A percentile compares a stretch with the other conserved stretches of the same genome.
Conservation (phyloP, 2,329 filamentous ascomycete species). For the Pseudogymnoascus sp. region DNA sequence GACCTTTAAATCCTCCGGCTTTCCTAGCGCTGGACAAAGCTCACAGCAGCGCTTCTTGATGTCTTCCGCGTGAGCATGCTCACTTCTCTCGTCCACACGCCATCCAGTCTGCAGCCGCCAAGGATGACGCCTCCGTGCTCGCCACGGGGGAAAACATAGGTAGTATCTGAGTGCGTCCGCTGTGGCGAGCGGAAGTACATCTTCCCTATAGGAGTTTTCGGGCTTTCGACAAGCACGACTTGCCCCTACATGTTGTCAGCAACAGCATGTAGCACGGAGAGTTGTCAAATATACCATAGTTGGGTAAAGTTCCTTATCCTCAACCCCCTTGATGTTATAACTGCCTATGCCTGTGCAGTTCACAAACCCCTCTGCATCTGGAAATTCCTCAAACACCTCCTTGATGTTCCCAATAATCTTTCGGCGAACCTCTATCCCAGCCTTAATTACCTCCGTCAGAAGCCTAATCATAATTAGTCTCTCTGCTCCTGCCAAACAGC, state of each 20-base stretch:
- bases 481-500: not conserved
- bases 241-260: constrained; percentile 20
- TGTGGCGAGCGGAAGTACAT: constrained; percentile 37
- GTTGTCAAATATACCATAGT: constrained; percentile 19
- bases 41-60: constrained; percentile 30
- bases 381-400: constrained; percentile 14
- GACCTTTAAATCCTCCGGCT: constrained; percentile 28
- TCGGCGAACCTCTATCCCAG: constrained; percentile 16
- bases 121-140: constrained; percentile 29
- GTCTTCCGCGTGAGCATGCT: constrained; percentile 26
- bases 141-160: constrained; percentile 37
- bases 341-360: constrained; percentile 25
- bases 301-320: constrained; percentile 23
- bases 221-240: constrained; percentile 31
- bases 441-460: constrained; percentile 19
- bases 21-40: constrained; percentile 28
- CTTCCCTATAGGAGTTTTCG: constrained; percentile 28
- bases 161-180: constrained; percentile 33
- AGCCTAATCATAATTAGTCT: constrained; percentile 21
- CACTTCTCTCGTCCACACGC: constrained; percentile 27
- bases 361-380: constrained; percentile 15
- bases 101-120: constrained; percentile 28
- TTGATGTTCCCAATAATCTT: constrained; percentile 13
- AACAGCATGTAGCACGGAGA: not conserved
- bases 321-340: constrained; percentile 20